phyloP scores from a whole-genome alignment of 2,329 filamentous ascomycete genomes.

The Grosmannia huntii region DNA sequence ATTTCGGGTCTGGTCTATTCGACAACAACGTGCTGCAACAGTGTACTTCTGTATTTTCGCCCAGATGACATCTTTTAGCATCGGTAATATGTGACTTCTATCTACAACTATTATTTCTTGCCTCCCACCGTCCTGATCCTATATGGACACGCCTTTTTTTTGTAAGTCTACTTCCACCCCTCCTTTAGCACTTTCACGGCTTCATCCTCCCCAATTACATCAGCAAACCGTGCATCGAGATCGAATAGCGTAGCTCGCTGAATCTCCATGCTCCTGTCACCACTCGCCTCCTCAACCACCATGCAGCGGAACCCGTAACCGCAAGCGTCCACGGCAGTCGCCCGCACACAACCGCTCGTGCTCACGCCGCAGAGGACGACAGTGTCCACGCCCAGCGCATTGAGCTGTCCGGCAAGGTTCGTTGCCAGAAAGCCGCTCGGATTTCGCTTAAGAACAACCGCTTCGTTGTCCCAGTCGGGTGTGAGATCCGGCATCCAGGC shows the following conservation, averaged over 20 bases:
- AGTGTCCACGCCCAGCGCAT: constrained; percentile 24
- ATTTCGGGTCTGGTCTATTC: no score
- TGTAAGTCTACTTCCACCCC: neutral
- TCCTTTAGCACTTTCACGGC: constrained; percentile 22
- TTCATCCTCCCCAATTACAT: constrained; percentile 28
- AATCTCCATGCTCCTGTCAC: constrained; percentile 28
- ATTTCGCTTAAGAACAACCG: constrained; percentile 29
- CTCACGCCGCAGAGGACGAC: constrained; percentile 33
- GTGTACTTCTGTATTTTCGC: no score
- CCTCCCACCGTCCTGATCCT: no score
- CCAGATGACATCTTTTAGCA: no score
- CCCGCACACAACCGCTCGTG: constrained; percentile 32
- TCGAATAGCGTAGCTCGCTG: constrained; percentile 32
- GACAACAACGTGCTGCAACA: no score
- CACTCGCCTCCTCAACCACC: constrained; percentile 30
- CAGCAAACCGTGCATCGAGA: constrained; percentile 31
- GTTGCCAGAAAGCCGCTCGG: constrained; percentile 33
- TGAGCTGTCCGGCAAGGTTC: constrained; percentile 25
- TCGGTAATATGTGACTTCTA: no score
- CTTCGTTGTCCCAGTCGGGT: constrained; percentile 25
- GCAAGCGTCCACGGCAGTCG: constrained; percentile 30
- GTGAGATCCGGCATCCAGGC: constrained; percentile 18
- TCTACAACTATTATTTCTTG: no score
- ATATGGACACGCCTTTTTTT: no score
- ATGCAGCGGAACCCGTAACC: constrained; percentile 30